Evolutionary conservation across 495 filamentous ascomycete species (phyloP).

Genomic region (Evernia prunastri): DNA sequence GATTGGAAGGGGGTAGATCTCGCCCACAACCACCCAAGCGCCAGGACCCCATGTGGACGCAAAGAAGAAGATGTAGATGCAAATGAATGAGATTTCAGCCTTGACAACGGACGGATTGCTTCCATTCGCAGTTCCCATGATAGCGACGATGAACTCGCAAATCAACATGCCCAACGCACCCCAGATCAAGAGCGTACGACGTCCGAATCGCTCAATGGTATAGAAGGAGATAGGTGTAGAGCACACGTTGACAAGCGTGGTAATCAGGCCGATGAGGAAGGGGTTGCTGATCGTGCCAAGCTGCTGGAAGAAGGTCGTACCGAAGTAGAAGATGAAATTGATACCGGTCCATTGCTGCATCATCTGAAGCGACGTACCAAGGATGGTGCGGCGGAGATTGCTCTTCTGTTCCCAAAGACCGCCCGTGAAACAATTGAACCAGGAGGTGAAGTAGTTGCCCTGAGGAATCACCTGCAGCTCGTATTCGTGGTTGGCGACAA

Average conservation of each 20-base stretch:
- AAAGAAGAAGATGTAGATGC: slow-evolving; percentile 82
- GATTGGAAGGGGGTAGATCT: slow-evolving; percentile 75
- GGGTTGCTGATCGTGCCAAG: slow-evolving; percentile 53
- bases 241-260: slow-evolving; percentile 65
- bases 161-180: slow-evolving; percentile 66
- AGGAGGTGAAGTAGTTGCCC: slow-evolving; percentile 45
- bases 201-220: slow-evolving; percentile 60
- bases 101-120: slow-evolving; percentile 39
- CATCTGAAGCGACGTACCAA: slow-evolving; percentile 64
- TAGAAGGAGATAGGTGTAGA: slow-evolving; percentile 70
- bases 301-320: slow-evolving; percentile 60
- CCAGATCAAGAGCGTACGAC: slow-evolving; percentile 59
- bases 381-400: slow-evolving; percentile 59
- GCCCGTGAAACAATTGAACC: slow-evolving; percentile 57
- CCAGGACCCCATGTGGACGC: slow-evolving; percentile 74
- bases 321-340: slow-evolving; percentile 54
- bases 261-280: slow-evolving; percentile 67
- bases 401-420: slow-evolving; percentile 45
- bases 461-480: slow-evolving; percentile 51
- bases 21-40: slow-evolving; percentile 75
- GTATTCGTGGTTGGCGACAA: slow-evolving; percentile 60
- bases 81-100: slow-evolving; percentile 64
- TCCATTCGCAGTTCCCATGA: slow-evolving; percentile 52
- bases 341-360: slow-evolving; percentile 59
- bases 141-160: slow-evolving; percentile 59